phyloP scores from a whole-genome alignment of 768 basidiomycete species.

The Hypsizygus marmoreus region DNA sequence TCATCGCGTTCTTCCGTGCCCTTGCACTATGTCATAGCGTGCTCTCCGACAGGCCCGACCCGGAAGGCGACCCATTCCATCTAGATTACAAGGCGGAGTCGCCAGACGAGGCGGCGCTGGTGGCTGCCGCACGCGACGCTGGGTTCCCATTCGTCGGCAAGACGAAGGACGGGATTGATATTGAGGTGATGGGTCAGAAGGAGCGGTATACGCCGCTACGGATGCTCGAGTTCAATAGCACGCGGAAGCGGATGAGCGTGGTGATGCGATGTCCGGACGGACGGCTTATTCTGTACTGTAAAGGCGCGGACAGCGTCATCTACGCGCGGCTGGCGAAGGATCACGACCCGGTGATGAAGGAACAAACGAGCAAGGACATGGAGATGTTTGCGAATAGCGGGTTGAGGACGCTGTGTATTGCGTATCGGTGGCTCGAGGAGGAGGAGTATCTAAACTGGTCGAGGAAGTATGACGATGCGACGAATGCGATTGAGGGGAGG shows the following conservation, averaged over 20 bases:
- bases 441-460: conserved; percentile 86
- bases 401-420: conserved; percentile 87
- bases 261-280: conserved; percentile 86
- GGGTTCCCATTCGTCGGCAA: conserved; percentile 89
- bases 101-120: conserved; percentile 93
- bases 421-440: conserved; percentile 76
- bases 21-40: conserved; percentile 94
- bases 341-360: conserved; percentile 75
- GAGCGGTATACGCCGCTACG: conserved; percentile 82
- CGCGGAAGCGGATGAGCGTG: conserved; percentile 95
- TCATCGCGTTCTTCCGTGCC: conserved; percentile 90
- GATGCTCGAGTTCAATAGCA: conserved; percentile 90
- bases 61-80: conserved; percentile 55
- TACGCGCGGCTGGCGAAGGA: conserved; percentile 80
- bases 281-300: conserved; percentile 82
- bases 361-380: conserved; percentile 82
- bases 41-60: conserved; percentile 75
- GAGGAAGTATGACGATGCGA: conserved; percentile 79
- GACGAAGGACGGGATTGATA: conserved; percentile 74
- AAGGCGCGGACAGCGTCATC: conserved; percentile 97
- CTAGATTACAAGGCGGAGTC: conserved; percentile 95
- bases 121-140: conserved; percentile 87
- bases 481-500: conserved; percentile 70
- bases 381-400: conserved; percentile 93
- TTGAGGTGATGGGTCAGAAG: conserved; percentile 87